Evolutionary conservation across 2,329 filamentous ascomycete genomes (phyloP), one percentile per base, ranked within the genome.

Genomic region (Thielaviopsis punctulata): DNA sequence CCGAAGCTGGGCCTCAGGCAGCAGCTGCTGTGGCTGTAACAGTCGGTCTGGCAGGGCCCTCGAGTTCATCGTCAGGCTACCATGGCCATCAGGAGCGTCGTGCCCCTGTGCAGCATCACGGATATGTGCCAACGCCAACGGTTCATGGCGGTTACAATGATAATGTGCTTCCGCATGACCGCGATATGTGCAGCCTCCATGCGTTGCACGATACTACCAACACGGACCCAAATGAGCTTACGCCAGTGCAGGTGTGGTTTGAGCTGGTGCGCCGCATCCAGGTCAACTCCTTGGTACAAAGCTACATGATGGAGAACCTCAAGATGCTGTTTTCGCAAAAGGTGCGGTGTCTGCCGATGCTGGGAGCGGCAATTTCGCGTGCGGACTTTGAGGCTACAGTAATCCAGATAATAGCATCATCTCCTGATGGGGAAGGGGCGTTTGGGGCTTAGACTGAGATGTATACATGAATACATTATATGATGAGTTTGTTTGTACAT

Each of bases 221-320:
- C 24, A 45, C 44, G 3, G 45, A 27, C 43, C 49, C 22, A 25
- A 52, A 60, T 18, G 72, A 75, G 59, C 59, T 75, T 39, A 68
- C 72, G 24, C 73, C 73, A 15, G 69, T 76, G 23, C 73, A 76
- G 61, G 72, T 68, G 1, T 76, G 72, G 73, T 76, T 76, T 59
- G 73, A 76, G 64, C 65, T 76, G 23, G 67, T 66, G 22, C 60
- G 56, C 3, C 59, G 63, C 13, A 21, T 43, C 30, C 41, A 51
- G 21, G 24, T 43, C 41, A 39, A 51, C 41, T 46, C 30, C 9
- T 13, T 33, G 30, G 30, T 33, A 13, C 30, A 33, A 13, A 33
- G 30, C 30, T 33, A 33, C 30, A 13, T 33, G 30, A 9, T 33
- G 30, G 30, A 33, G 10, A 12, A 33, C 15, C 30, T 33, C 30